Conservation (phyloP, 1,139 yeast genomes). For the Debaryomyces fabryi region DNA sequence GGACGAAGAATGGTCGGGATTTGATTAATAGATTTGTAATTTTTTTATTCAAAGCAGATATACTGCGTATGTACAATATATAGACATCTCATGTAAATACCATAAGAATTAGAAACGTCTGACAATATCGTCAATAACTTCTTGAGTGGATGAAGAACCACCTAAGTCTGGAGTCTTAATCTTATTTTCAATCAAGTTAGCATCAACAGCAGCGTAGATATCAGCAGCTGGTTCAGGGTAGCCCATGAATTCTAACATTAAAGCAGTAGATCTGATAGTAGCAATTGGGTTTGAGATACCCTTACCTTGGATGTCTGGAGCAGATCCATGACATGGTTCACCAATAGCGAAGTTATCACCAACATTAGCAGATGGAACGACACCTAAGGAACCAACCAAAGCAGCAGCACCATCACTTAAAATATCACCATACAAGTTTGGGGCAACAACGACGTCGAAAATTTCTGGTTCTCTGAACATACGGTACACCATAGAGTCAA, state of each 20-base stretch:
- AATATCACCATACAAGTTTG: constrained; percentile 96
- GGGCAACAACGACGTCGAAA: constrained; percentile 97
- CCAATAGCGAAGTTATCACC: constrained; percentile 97
- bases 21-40: constrained; percentile 10
- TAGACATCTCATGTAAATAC: not conserved
- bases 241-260: constrained; percentile 97
- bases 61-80: constrained; percentile 1
- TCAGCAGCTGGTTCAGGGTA: constrained; percentile 86
- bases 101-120: constrained; percentile 31
- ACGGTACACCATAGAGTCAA: constrained; percentile 98
- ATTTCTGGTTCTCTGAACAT: constrained; percentile 97
- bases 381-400: constrained; percentile 95
- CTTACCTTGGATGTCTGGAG: constrained; percentile 96
- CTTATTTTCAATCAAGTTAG: constrained; percentile 78
- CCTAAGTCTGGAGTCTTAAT: constrained; percentile 95
- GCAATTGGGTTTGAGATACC: constrained; percentile 97
- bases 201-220: constrained; percentile 93
- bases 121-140: constrained; percentile 82
- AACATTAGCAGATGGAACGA: constrained; percentile 97
- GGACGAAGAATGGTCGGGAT: constrained; percentile 23
- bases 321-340: constrained; percentile 99
- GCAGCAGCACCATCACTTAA: constrained; percentile 99
- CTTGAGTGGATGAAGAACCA: constrained; percentile 81
- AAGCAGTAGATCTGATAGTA: constrained; percentile 94
- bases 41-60: not conserved